phyloP scores from a whole-genome alignment of 495 filamentous ascomycete species.

The Penicillium chermesinum region DNA sequence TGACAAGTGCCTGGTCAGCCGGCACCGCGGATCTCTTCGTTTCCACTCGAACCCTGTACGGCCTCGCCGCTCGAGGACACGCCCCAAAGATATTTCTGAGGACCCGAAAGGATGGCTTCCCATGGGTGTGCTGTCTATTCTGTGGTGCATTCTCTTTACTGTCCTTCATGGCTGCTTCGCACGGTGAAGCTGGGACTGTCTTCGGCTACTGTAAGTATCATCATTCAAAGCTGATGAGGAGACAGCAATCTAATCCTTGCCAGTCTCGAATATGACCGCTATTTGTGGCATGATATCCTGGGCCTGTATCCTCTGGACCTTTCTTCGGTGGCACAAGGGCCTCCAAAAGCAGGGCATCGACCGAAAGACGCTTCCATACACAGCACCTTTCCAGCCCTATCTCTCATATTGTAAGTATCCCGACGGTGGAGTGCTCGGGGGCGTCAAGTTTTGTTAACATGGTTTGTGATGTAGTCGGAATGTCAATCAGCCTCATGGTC shows the following conservation, averaged over 20 bases:
- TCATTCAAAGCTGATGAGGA: neutral
- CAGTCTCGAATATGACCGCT: constrained; percentile 21
- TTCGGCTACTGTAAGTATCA: constrained; percentile 18
- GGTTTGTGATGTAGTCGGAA: constrained; percentile 14
- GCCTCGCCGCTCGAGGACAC: constrained; percentile 31
- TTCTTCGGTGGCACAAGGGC: constrained; percentile 13
- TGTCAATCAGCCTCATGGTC: constrained; percentile 16
- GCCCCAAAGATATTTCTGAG: constrained; percentile 31
- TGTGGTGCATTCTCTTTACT: constrained; percentile 18
- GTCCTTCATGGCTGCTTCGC: constrained; percentile 20
- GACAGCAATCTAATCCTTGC: neutral
- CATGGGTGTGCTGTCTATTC: constrained; percentile 23
- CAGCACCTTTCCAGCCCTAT: constrained; percentile 14
- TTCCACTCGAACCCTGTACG: constrained; percentile 52
- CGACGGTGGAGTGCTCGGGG: too few species aligned
- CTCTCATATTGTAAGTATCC: constrained; percentile 17
- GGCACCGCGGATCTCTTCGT: constrained; percentile 44
- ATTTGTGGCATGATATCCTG: constrained; percentile 23
- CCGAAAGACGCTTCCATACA: constrained; percentile 10
- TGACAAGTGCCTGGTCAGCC: constrained; percentile 62
- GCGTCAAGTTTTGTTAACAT: too few species aligned
- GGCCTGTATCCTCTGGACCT: constrained; percentile 19
- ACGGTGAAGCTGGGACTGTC: constrained; percentile 16
- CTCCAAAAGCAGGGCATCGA: constrained; percentile 11
- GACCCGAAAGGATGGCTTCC: constrained; percentile 33